phyloP scores from a whole-genome alignment of 805 yeast genomes.

The Zygotorulaspora chibaensis region DNA sequence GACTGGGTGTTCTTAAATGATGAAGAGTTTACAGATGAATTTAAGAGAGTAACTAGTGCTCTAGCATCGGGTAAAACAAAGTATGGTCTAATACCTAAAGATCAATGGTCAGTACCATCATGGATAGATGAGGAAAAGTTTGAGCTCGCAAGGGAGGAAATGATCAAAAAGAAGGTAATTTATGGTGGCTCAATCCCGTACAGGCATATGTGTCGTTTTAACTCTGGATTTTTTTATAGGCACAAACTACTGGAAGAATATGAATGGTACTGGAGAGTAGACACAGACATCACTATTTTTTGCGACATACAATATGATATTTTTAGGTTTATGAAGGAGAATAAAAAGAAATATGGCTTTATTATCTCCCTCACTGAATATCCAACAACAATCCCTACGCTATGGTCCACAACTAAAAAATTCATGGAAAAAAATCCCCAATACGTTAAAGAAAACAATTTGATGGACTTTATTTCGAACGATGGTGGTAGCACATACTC shows the following conservation, averaged over 20 bases:
- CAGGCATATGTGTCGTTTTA: slow-evolving; percentile 60
- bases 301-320: slow-evolving; percentile 65
- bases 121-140: slow-evolving; percentile 57
- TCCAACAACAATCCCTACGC: slow-evolving; percentile 52
- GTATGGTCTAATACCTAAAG: slow-evolving; percentile 57
- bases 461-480: slow-evolving; percentile 58
- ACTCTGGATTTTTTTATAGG: slow-evolving; percentile 54
- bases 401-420: slow-evolving; percentile 55
- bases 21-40: slow-evolving; percentile 54
- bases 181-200: slow-evolving; percentile 61
- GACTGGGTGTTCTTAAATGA: slow-evolving; percentile 83
- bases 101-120: slow-evolving; percentile 68
- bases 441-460: slow-evolving; percentile 43
- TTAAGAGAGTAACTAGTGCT: slow-evolving; percentile 44
- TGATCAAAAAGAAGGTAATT: slow-evolving; percentile 43
- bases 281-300: slow-evolving; percentile 56
- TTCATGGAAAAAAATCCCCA: slow-evolving; percentile 43
- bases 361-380: slow-evolving; percentile 63
- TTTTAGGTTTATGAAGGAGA: slow-evolving; percentile 52
- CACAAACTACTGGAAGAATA: slow-evolving; percentile 56
- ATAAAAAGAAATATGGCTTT: slow-evolving; percentile 61
- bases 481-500: slow-evolving; percentile 65
- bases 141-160: slow-evolving; percentile 40
- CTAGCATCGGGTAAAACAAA: slow-evolving; percentile 56
- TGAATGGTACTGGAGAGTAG: slow-evolving; percentile 73